phyloP scores from a whole-genome alignment of 2,329 filamentous ascomycete species.

The Ophiostoma pallidulum region DNA sequence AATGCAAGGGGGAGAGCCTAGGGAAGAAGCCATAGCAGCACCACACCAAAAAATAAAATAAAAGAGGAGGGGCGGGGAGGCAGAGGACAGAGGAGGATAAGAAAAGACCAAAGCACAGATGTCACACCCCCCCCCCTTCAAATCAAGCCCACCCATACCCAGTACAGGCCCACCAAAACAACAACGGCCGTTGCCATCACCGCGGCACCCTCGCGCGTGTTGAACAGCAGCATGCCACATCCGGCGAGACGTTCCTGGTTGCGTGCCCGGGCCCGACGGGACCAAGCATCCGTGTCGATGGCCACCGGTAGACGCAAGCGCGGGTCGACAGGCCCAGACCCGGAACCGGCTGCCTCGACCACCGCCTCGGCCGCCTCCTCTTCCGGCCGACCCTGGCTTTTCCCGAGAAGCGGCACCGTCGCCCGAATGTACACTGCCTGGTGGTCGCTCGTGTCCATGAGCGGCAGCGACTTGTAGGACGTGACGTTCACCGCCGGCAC shows the following conservation, averaged over 20 bases:
- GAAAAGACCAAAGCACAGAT: neutral
- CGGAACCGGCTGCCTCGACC: neutral
- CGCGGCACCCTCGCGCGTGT: constrained; percentile 41
- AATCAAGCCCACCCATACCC: constrained; percentile 21
- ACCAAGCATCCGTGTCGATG: constrained; percentile 47
- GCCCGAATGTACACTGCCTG: constrained; percentile 68
- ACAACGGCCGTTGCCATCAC: constrained; percentile 35
- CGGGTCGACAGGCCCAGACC: constrained; percentile 24
- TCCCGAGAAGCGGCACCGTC: constrained; percentile 49
- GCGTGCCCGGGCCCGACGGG: constrained; percentile 37
- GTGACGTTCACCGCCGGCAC: constrained; percentile 35
- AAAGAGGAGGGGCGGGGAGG: neutral
- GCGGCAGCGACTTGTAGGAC: constrained; percentile 65
- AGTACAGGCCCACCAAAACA: constrained; percentile 37
- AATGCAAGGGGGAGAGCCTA: no score
- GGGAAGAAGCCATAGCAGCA: no score
- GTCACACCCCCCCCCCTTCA: neutral
- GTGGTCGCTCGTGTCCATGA: constrained; percentile 81
- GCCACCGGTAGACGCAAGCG: constrained; percentile 38
- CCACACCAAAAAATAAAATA: no score
- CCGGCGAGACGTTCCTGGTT: constrained; percentile 39
- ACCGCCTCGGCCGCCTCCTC: constrained; percentile 2
- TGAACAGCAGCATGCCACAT: constrained; percentile 46
- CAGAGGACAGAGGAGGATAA: neutral
- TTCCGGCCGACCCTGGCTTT: neutral